Evolutionary conservation across 1,284 basidiomycete genomes (phyloP).

Genomic region (Golubevia pallescens): DNA sequence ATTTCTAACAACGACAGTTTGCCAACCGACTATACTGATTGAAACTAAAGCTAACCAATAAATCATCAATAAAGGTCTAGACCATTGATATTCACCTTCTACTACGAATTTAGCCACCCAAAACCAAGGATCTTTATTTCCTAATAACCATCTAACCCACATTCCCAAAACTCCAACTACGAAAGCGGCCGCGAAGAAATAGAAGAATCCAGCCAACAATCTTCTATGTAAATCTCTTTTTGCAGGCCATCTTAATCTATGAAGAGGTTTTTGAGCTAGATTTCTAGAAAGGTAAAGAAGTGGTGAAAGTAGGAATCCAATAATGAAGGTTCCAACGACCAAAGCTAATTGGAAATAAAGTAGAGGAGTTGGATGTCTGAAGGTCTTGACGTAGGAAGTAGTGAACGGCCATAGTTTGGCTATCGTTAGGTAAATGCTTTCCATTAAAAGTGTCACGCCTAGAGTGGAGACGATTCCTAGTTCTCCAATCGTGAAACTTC

Average conservation of each 20-base stretch:
- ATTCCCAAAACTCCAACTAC: slow-evolving; percentile 84
- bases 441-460: slow-evolving; percentile 44
- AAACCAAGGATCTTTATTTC: slow-evolving; percentile 83
- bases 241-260: slow-evolving; percentile 84
- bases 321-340: slow-evolving; percentile 87
- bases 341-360: slow-evolving; percentile 91
- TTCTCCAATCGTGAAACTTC: slow-evolving; percentile 61
- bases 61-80: slow-evolving; percentile 76
- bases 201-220: slow-evolving; percentile 84
- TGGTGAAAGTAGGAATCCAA: slow-evolving; percentile 91
- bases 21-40: slow-evolving; percentile 90
- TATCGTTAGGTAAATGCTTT: slow-evolving; percentile 44
- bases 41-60: slow-evolving; percentile 85
- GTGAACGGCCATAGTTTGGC: slow-evolving; percentile 64
- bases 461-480: slow-evolving; percentile 46
- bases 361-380: slow-evolving; percentile 88
- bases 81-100: slow-evolving; percentile 80
- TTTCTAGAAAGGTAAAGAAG: slow-evolving; percentile 89
- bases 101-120: slow-evolving; percentile 75
- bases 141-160: slow-evolving; percentile 89
- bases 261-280: slow-evolving; percentile 87
- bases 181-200: slow-evolving; percentile 77
- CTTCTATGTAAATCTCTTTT: slow-evolving; percentile 85
- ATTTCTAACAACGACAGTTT: slow-evolving; percentile 59
- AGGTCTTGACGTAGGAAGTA: slow-evolving; percentile 89